Base-by-base conservation (phyloP, 1,284 basidiomycete genomes). In the Melampsora larici-populina region DNA sequence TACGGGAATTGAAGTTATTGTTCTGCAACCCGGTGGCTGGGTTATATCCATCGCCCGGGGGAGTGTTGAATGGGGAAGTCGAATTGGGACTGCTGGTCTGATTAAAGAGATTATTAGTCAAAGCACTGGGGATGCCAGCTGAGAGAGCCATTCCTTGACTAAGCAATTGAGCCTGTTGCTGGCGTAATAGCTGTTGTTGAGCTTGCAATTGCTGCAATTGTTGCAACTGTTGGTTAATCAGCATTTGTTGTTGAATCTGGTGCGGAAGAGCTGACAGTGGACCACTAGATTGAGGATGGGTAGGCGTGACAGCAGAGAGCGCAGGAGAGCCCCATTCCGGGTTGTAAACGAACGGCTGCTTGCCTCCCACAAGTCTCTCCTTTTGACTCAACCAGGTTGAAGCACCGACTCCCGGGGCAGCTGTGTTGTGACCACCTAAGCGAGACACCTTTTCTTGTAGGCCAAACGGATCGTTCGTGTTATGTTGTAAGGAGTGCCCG, bases 361-460 rank as follows among this genome's bases (percentile, higher is more conserved):
- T 88, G 43, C 86, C 85, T 29, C 85, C 84, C 33, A 90, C 83
- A 31, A 86, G 84, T 58, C 88, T 87, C 55, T 90, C 89, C 81
- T 88, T 89, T 80, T 88, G 87, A 70, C 89, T 76, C 26, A 69
- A 51, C 74, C 74, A 76, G 24, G 31, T 63, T 2, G 65, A 62
- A 40, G 66, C 89, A 88, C 89, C 90, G 17, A 84, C 81, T 0
- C 81, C 83, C n/a, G 85, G 86, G 8, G 85, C 83, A 29, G 85
- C 84, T 13, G 85, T 85, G 81, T 85, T 84, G 1, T 62, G 65
- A 63, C 43, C 66, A 43, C 51, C 60, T 24, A 67, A 33, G 26
- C 51, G 18, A 26, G 72, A 24, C 49, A 75, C 17, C 85, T 86
- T 62, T 86, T 87, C 81, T 84, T 84, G 75, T 70, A 81, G 70